These are phyloP conservation scores for Colletotrichum simmondsii DNA, from an alignment of 2,329 filamentous ascomycete species.

Conservation along the genomic window DNA sequence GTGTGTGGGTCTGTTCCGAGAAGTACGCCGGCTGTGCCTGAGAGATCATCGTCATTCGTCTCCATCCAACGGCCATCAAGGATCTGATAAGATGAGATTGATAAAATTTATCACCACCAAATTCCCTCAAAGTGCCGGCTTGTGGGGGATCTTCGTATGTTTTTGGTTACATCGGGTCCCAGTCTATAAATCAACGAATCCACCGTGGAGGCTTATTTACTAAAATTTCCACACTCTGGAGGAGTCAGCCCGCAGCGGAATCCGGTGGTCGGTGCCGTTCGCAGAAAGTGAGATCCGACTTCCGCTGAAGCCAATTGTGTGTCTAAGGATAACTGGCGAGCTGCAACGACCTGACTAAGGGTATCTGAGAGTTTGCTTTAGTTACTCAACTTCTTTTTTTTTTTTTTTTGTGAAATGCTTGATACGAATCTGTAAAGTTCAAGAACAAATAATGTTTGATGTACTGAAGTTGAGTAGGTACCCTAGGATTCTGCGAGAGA, in stretches of 20 bases:
- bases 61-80: background rate
- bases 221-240: background rate
- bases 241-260: background rate
- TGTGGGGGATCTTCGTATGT: background rate
- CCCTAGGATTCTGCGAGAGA: background rate
- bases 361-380: too few species aligned
- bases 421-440: too few species aligned
- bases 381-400: too few species aligned
- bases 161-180: constrained; percentile 1
- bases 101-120: constrained; percentile 2
- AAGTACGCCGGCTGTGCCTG: background rate
- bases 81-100: constrained; percentile 32
- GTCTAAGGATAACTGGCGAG: too few species aligned
- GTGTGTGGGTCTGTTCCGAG: constrained; percentile 4
- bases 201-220: constrained; percentile 3
- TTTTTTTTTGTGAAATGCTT: too few species aligned
- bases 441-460: too few species aligned
- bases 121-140: constrained; percentile 1
- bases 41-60: background rate
- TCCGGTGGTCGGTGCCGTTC: background rate
- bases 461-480: too few species aligned
- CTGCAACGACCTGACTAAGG: too few species aligned
- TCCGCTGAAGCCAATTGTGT: background rate
- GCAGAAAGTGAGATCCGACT: background rate
- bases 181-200: background rate